Conservation (phyloP, 306 rosid species). For the Phaseolus lunatus region DNA sequence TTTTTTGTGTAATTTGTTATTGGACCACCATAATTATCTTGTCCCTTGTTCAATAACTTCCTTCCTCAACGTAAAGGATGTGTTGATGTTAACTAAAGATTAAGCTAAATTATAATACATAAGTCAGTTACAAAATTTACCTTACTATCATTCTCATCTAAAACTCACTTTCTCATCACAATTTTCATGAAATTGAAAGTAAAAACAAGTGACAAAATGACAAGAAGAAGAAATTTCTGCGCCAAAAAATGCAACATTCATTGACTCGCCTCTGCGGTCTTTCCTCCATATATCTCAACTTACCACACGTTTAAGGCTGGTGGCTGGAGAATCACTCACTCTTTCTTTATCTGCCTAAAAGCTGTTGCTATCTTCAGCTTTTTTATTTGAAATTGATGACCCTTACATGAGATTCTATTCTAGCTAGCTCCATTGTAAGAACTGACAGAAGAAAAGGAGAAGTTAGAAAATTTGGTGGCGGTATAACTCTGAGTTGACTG, state of each 20-base stretch:
- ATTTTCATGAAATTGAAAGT: not conserved
- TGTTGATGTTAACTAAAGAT: too few species aligned
- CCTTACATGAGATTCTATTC: not conserved
- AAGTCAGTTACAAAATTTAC: too few species aligned
- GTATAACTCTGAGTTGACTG: conserved; percentile 17
- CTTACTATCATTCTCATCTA: not conserved
- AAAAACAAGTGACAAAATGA: too few species aligned
- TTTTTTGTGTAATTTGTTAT: too few species aligned
- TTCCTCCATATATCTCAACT: not conserved
- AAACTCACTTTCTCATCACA: not conserved
- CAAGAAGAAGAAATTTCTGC: not conserved
- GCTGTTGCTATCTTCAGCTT: not conserved
- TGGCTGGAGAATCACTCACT: not conserved
- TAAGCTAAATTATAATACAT: too few species aligned
- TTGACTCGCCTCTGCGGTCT: conserved; percentile 1
- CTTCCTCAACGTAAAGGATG: too few species aligned
- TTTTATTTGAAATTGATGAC: conserved; percentile 11
- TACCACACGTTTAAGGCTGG: not conserved
- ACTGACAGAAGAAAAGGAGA: not conserved
- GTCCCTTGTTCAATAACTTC: too few species aligned
- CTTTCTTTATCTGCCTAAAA: not conserved
- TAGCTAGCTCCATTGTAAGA: not conserved
- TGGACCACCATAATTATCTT: too few species aligned
- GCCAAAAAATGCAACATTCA: not conserved
- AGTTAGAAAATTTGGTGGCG: not conserved